phyloP scores from a whole-genome alignment of 2,329 filamentous ascomycete genomes.

The Botrytis cinerea region DNA sequence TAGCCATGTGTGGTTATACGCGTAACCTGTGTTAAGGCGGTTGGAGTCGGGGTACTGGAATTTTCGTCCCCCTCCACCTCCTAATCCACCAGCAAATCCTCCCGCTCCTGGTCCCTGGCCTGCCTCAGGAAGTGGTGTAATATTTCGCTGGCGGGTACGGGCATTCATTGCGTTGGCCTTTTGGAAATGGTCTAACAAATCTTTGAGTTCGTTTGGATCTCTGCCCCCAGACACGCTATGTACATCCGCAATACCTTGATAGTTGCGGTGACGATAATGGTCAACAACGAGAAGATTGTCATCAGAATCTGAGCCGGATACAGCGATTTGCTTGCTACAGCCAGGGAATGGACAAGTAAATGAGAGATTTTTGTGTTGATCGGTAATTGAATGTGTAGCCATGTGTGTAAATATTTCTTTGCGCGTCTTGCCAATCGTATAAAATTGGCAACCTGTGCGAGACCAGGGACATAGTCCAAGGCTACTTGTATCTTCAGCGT shows the following conservation, averaged over 20 bases:
- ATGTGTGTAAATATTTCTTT: background rate
- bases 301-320: background rate
- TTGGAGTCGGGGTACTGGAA: background rate
- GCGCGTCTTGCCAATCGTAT: background rate
- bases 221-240: background rate
- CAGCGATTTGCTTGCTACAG: background rate
- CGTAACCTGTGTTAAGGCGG: background rate
- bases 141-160: background rate
- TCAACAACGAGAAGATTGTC: background rate
- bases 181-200: background rate
- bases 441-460: background rate
- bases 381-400: background rate
- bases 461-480: conserved; percentile 3
- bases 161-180: conserved; percentile 9
- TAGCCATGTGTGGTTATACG: background rate
- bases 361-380: background rate
- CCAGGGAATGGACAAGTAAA: conserved; percentile 7
- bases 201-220: conserved; percentile 1
- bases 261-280: conserved; percentile 15
- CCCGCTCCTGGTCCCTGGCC: background rate
- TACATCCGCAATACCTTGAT: conserved; percentile 1
- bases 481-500: background rate
- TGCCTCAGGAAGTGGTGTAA: background rate
- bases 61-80: background rate
- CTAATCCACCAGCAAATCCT: background rate